A percentile compares a stretch with the other conserved stretches of the same genome.
Evolutionary conservation across 495 filamentous ascomycete genomes (phyloP).

Genomic region (Hypomontagnella submonticulosa): DNA sequence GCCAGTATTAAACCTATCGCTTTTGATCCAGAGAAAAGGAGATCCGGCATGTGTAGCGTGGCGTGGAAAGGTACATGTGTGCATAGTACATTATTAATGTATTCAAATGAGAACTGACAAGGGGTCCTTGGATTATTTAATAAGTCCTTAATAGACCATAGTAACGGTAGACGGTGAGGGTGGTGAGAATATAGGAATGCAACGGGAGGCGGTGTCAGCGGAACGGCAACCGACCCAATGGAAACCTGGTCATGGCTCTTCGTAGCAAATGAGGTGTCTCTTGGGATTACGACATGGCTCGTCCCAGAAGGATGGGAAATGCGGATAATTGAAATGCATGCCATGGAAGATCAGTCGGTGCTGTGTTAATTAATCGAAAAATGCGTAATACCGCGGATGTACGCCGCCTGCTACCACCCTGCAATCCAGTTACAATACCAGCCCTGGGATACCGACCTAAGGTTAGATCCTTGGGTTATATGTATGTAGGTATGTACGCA

Average conservation of each 20-base stretch:
- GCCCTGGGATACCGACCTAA: slow-evolving; percentile 25
- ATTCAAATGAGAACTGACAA: slow-evolving; percentile 11
- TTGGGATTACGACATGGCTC: slow-evolving; percentile 39
- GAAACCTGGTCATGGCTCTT: slow-evolving; percentile 31
- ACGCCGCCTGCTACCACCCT: slow-evolving; percentile 35
- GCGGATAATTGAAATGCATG: slow-evolving; percentile 45
- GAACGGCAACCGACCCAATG: slow-evolving; percentile 41
- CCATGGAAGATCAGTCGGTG: slow-evolving; percentile 39
- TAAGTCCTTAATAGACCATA: slow-evolving; percentile 6
- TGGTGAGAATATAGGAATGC: slow-evolving; percentile 17
- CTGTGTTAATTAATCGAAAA: slow-evolving; percentile 31
- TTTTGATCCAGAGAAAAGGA: slow-evolving; percentile 2
- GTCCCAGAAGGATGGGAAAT: slow-evolving; percentile 43
- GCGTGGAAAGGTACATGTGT: background rate
- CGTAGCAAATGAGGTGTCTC: slow-evolving; percentile 24
- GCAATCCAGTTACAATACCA: slow-evolving; percentile 23
- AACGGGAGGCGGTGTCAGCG: slow-evolving; percentile 47
- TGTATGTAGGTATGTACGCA: background rate
- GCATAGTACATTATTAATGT: background rate
- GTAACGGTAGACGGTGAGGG: slow-evolving; percentile 14
- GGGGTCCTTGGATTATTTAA: slow-evolving; percentile 2
- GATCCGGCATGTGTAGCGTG: background rate
- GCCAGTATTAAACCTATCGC: slow-evolving; percentile 15
- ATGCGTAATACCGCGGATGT: slow-evolving; percentile 43
- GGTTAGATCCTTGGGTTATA: slow-evolving; percentile 43